Evolutionary conservation across 2,329 filamentous ascomycete genomes (phyloP).

Genomic region (Aspergillus luchuensis): DNA sequence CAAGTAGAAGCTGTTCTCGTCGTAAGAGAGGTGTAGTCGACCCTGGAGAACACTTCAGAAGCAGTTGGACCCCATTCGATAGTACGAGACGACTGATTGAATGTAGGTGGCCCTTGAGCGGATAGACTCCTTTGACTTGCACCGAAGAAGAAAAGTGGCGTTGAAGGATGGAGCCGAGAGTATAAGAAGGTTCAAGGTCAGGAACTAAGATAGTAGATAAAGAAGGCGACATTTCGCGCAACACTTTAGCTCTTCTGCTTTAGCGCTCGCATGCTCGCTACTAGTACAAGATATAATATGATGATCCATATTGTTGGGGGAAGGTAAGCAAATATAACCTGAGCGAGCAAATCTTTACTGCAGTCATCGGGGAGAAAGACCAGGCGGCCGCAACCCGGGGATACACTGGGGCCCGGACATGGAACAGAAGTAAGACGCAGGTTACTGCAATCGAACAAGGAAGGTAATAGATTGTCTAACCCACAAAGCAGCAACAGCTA

Average conservation of each 20-base stretch:
- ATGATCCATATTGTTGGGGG: not conserved
- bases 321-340: not conserved
- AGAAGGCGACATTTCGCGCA: constrained; percentile 19
- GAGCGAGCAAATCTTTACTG: not conserved
- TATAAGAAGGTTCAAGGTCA: constrained; percentile 24
- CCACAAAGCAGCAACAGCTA: not conserved
- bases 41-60: constrained; percentile 41
- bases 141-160: constrained; percentile 36
- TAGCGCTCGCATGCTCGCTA: not conserved
- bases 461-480: not conserved
- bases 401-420: not conserved
- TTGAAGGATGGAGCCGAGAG: constrained; percentile 33
- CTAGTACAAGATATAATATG: not conserved
- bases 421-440: not conserved
- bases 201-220: constrained; percentile 3
- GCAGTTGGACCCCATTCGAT: constrained; percentile 40
- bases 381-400: not conserved
- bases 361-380: not conserved
- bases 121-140: constrained; percentile 29
- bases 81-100: constrained; percentile 38
- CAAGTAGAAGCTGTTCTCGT: constrained; percentile 41
- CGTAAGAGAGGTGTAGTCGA: constrained; percentile 42
- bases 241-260: not conserved
- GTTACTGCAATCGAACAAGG: not conserved
- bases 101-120: constrained; percentile 38